Conservation (phyloP, 495 filamentous ascomycete genomes). For the Parachaetomium inaequale region DNA sequence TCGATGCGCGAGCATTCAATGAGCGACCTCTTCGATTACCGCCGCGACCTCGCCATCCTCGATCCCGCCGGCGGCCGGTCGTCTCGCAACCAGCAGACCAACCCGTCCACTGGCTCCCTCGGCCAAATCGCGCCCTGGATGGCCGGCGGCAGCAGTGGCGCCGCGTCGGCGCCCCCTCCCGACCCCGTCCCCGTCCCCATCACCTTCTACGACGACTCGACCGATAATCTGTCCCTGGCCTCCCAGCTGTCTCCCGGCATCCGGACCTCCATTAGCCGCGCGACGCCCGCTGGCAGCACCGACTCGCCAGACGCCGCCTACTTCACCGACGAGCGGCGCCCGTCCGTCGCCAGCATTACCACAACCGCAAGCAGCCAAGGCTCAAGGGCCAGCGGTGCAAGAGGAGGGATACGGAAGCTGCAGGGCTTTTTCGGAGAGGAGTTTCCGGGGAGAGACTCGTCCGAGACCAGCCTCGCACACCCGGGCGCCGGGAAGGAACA, state of each 20-base stretch:
- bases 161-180: conserved; percentile 30
- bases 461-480: conserved; percentile 65
- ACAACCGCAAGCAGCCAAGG: conserved; percentile 88
- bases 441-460: conserved; percentile 62
- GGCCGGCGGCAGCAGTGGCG: conserved; percentile 34
- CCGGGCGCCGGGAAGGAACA: conserved; percentile 49
- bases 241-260: conserved; percentile 65
- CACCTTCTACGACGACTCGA: conserved; percentile 64
- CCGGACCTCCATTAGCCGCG: conserved; percentile 60
- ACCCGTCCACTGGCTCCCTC: conserved; percentile 47
- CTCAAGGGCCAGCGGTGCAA: conserved; percentile 69
- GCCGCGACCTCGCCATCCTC: conserved; percentile 66
- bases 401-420: conserved; percentile 67
- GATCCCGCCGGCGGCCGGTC: conserved; percentile 53
- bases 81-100: conserved; percentile 52
- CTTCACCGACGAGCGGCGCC: conserved; percentile 72
- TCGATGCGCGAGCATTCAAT: conserved; percentile 47
- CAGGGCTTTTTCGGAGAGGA: conserved; percentile 89
- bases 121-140: conserved; percentile 49
- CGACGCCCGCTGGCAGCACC: conserved; percentile 47
- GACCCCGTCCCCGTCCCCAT: conserved; percentile 35
- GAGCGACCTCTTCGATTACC: conserved; percentile 60
- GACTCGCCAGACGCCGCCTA: conserved; percentile 66
- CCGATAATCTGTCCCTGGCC: conserved; percentile 53
- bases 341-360: conserved; percentile 79